phyloP scores from a whole-genome alignment of 1,139 yeast species.

The Entelexis paramagnoliae region DNA sequence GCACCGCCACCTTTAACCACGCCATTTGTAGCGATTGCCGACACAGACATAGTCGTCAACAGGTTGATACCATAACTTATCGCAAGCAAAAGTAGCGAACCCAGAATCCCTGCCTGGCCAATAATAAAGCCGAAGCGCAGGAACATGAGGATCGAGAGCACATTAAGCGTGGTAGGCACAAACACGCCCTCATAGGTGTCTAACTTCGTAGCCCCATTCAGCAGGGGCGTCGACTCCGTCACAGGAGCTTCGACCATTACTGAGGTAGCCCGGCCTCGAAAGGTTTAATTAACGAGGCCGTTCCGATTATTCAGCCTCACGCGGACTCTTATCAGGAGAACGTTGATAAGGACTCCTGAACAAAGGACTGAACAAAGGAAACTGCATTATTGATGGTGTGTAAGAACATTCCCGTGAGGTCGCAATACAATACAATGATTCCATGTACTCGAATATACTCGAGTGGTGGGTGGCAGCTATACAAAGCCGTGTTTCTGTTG shows the following conservation, averaged over 20 bases:
- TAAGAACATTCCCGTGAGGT: too few relatives aligned
- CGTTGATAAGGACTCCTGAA: neutral
- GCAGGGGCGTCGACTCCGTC: constrained; percentile 7
- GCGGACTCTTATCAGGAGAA: neutral
- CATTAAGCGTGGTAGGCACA: constrained; percentile 66
- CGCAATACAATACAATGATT: too few relatives aligned
- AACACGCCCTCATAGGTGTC: constrained; percentile 45
- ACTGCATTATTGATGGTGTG: too few relatives aligned
- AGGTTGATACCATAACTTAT: constrained; percentile 55
- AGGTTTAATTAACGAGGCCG: neutral
- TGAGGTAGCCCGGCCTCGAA: neutral
- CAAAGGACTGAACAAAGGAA: too few relatives aligned
- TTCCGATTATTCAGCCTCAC: constrained; percentile 1
- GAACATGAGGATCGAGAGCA: constrained; percentile 67
- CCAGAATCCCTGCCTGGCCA: constrained; percentile 67
- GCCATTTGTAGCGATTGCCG: constrained; percentile 76
- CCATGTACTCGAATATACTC: too few relatives aligned
- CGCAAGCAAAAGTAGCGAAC: constrained; percentile 40
- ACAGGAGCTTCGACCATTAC: constrained; percentile 6
- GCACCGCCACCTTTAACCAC: constrained; percentile 81
- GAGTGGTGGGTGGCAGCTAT: too few relatives aligned
- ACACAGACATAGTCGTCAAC: constrained; percentile 59
- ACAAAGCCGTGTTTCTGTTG: too few relatives aligned
- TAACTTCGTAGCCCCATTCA: constrained; percentile 25
- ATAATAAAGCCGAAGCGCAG: constrained; percentile 67